These are phyloP conservation scores for Rosa hybrid DNA, from an alignment of 331 rosid genomes.

Conservation along the genomic window DNA sequence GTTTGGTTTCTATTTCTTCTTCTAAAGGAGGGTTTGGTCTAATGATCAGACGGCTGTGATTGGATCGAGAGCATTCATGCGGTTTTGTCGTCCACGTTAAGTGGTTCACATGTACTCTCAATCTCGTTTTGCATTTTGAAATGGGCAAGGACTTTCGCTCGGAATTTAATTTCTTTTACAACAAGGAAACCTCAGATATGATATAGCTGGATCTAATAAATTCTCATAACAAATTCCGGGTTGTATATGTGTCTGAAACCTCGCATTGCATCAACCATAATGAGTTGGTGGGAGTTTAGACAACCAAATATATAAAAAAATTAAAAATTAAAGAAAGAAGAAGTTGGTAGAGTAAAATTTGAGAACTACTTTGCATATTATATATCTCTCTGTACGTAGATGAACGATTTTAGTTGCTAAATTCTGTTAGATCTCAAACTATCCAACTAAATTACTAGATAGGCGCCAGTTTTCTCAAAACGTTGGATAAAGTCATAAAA, in stretches of 20 bases:
- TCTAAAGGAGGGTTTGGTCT: slow-evolving; percentile 14
- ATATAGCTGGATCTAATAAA: not conserved
- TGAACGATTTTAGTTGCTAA: not conserved
- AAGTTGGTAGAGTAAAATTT: not conserved
- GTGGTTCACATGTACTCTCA: slow-evolving; percentile 22
- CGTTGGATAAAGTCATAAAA: not conserved
- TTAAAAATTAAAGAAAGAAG: not conserved
- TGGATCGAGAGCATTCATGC: not conserved
- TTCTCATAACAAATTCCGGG: not conserved
- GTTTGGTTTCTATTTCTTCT: slow-evolving; percentile 25
- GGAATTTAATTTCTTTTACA: not conserved
- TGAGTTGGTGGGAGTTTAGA: not conserved
- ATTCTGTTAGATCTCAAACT: not conserved
- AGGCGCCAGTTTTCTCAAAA: not conserved
- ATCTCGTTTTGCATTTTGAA: slow-evolving; percentile 3
- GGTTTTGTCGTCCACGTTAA: slow-evolving; percentile 17
- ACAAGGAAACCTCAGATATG: not conserved
- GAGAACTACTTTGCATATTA: not conserved
- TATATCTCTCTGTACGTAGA: too few relatives aligned
- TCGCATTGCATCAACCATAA: not conserved
- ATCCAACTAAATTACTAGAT: not conserved
- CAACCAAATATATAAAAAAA: not conserved
- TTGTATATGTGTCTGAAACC: not conserved
- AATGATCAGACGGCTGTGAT: not conserved
- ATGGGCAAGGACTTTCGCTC: not conserved